These are phyloP conservation scores for Apiotrichum akiyoshidainum DNA, from an alignment of 1,284 basidiomycete species.

Conservation along the genomic window DNA sequence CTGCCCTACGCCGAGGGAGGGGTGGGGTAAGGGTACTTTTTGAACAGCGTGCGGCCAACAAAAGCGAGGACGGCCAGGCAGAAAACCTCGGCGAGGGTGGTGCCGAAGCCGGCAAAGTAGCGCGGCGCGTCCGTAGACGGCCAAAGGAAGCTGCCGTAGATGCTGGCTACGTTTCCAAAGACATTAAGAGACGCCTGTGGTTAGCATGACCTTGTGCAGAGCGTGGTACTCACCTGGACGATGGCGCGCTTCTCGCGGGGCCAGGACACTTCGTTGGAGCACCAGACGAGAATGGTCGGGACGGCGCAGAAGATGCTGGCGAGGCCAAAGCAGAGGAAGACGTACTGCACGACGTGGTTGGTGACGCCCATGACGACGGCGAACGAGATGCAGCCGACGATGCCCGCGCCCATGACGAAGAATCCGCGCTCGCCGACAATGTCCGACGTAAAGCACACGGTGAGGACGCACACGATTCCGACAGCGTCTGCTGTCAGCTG, in stretches of 20 bases:
- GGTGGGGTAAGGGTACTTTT: conserved; percentile 8
- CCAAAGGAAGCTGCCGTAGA: conserved; percentile 48
- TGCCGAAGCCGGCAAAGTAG: conserved; percentile 33
- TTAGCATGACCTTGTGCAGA: too few species aligned
- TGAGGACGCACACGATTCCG: conserved; percentile 40
- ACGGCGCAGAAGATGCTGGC: conserved; percentile 46
- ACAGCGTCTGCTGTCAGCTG: conserved; percentile 15
- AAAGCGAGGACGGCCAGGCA: conserved; percentile 5
- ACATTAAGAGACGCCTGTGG: conserved; percentile 20
- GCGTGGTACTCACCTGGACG: conserved; percentile 31
- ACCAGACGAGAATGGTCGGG: conserved; percentile 45
- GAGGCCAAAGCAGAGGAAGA: conserved; percentile 50
- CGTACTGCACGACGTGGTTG: conserved; percentile 43
- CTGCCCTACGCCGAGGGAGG: too few species aligned
- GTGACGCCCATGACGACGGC: conserved; percentile 41
- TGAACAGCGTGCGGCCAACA: conserved; percentile 4
- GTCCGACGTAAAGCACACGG: conserved; percentile 45
- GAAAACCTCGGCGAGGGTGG: conserved; percentile 12
- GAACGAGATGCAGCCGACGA: conserved; percentile 35
- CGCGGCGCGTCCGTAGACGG: conserved; percentile 39
- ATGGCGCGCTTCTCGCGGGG: conserved; percentile 44
- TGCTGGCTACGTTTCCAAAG: conserved; percentile 42
- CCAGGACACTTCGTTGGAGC: conserved; percentile 33
- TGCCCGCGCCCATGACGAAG: conserved; percentile 36
- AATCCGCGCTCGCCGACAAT: conserved; percentile 40